Base-by-base conservation (phyloP, 352 stramenopile species). In the Salisapilia sapeloensis region DNA sequence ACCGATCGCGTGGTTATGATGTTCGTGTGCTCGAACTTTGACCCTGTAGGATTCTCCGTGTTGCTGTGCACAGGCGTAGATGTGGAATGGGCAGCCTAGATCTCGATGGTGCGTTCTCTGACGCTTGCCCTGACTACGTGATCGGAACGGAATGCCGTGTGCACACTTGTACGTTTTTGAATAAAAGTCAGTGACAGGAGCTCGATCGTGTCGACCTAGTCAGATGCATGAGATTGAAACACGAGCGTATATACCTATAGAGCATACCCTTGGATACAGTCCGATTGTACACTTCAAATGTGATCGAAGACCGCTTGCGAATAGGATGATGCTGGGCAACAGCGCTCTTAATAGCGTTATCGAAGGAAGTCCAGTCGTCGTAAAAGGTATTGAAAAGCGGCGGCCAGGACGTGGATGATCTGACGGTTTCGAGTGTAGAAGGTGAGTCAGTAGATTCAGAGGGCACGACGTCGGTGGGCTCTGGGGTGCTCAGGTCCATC, bases 111-210 rank as follows among this genome's bases (percentile, higher is more conserved):
- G 82, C 42, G 82, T 65, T 1, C 70, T 60, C 40, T 70, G 33
- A 0, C 70, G 58, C 35, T 79, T 80, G 26, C 70, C 70, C 12
- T 56, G 80, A 19, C 70, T 62, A 18, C 70, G 60, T 20, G 65
- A 60, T 9, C 70, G 70, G 35, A 85, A 85, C 50, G 82, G 82
- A 42, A 85, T 85, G 30, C 70, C 70, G 35, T 85, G 70, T 24
- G 70, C 82, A 42, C 70, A 85, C 40, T 85, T 85, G 46, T 78
- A 85, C 6, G 70, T 85, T 50, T 85, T 85, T 41, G 60, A 79
- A 20, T 82, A 33, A 38, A 69, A 85, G 28, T 85, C 70, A 14
- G 70, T 65, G 27, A 85, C 76, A 29, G 35, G 56, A 30, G 70
- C 76, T 25, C 70, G 63, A 45, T 85, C 65, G 33, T 85, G 70